Percentiles rank a stretch among this genome's conserved stretches.
Evolutionary conservation across 1,139 yeast genomes (phyloP).

Genomic region (Hansenula sp.): DNA sequence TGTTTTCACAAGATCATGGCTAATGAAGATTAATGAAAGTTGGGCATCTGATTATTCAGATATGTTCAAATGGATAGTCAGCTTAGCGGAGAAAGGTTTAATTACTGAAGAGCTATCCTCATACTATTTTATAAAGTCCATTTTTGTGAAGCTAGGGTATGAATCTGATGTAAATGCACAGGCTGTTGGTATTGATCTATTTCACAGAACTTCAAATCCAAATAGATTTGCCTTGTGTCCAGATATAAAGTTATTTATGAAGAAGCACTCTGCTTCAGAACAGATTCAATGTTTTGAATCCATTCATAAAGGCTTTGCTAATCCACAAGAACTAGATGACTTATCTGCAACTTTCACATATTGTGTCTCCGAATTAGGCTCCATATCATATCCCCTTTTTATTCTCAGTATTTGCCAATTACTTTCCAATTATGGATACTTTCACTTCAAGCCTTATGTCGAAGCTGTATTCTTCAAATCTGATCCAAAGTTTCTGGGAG

Average conservation of each 20-base stretch:
- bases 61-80: slow-evolving; percentile 13
- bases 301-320: slow-evolving; percentile 30
- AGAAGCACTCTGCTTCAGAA: slow-evolving; percentile 1
- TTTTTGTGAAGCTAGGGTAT: slow-evolving; percentile 5
- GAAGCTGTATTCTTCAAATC: slow-evolving; percentile 25
- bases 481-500: slow-evolving; percentile 17
- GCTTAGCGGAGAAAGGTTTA: slow-evolving; percentile 7
- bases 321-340: slow-evolving; percentile 38
- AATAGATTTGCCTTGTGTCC: not conserved
- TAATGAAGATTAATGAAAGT: slow-evolving; percentile 6
- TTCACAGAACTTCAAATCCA: not conserved
- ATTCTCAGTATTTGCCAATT: slow-evolving; percentile 16
- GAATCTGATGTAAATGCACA: not conserved
- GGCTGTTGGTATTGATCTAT: not conserved
- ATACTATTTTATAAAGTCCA: slow-evolving; percentile 3
- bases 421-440: slow-evolving; percentile 29
- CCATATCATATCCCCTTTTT: slow-evolving; percentile 22
- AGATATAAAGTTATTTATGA: not conserved
- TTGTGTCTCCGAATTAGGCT: slow-evolving; percentile 33
- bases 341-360: slow-evolving; percentile 35
- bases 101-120: slow-evolving; percentile 9
- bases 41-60: slow-evolving; percentile 12
- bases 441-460: slow-evolving; percentile 32
- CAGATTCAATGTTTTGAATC: slow-evolving; percentile 31
- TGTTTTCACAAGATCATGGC: slow-evolving; percentile 5